Evolutionary conservation across 1,284 basidiomycete species (phyloP).

Genomic region (Microbotryum lychnidis-dioicae): DNA sequence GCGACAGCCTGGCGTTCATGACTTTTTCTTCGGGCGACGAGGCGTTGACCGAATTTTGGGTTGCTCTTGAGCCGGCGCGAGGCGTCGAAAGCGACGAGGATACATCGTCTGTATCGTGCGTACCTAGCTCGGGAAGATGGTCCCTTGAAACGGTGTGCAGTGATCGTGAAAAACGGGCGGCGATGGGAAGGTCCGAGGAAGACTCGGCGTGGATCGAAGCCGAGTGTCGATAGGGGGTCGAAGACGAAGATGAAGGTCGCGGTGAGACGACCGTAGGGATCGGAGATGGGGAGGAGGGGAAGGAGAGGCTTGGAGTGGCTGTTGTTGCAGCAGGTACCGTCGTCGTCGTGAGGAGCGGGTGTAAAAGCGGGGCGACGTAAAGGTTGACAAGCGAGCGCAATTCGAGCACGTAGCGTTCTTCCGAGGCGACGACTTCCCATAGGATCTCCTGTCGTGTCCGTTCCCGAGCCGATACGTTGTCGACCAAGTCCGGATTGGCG

Average conservation of each 20-base stretch:
- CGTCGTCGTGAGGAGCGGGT: conserved; percentile 51
- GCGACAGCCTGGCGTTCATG: no score
- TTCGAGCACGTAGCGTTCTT: conserved; percentile 91
- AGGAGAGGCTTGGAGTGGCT: conserved; percentile 26
- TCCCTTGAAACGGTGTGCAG: no score
- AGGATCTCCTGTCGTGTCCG: conserved; percentile 92
- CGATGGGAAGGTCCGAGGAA: conserved; percentile 67
- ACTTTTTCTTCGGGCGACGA: no score
- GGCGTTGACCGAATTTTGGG: no score
- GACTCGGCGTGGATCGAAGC: conserved; percentile 54
- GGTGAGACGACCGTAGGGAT: conserved; percentile 24
- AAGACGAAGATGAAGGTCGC: conserved; percentile 11
- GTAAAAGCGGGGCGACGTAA: conserved; percentile 81
- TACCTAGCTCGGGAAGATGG: no score
- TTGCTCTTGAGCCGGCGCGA: no score
- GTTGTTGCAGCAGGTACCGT: conserved; percentile 48
- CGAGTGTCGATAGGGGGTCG: conserved; percentile 15
- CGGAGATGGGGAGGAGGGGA: conserved; percentile 31
- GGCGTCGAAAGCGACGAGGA: no score
- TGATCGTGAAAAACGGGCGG: conserved; percentile 59
- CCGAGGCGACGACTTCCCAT: conserved; percentile 95
- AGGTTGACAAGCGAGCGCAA: conserved; percentile 83
- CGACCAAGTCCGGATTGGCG: conserved; percentile 87
- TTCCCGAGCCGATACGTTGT: conserved; percentile 84
- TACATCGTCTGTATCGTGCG: no score